phyloP scores from a whole-genome alignment of 306 rosid genomes.

The Acmispon strigosus region DNA sequence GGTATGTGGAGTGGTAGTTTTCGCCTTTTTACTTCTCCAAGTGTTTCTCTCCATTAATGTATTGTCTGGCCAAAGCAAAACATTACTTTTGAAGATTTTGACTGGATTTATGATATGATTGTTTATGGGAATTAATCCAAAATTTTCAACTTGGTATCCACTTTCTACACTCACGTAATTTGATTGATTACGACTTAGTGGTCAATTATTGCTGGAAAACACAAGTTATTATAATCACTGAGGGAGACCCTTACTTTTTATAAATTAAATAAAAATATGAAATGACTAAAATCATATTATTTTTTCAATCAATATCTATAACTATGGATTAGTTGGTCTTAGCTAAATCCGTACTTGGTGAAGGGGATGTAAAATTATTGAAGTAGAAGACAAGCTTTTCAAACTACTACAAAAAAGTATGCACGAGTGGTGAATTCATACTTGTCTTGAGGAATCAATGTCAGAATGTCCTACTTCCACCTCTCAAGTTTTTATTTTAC shows the following conservation, averaged over 20 bases:
- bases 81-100: slow-evolving; percentile 27
- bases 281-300: no score
- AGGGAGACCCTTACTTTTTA: background rate
- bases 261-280: no score
- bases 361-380: background rate
- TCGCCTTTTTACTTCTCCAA: background rate
- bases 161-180: background rate
- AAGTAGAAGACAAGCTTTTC: slow-evolving; percentile 3
- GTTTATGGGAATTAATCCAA: background rate
- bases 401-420: background rate
- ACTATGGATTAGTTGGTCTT: no score
- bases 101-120: background rate
- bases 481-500: background rate
- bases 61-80: slow-evolving; percentile 33
- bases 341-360: no score
- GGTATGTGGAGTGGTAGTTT: background rate
- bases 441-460: background rate
- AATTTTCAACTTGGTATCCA: background rate
- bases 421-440: no score
- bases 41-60: background rate
- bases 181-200: background rate
- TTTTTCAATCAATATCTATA: no score
- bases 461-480: background rate
- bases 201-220: background rate
- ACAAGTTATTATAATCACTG: no score